phyloP scores from a whole-genome alignment of 23 red algal species.

The Gracilaria caudata region DNA sequence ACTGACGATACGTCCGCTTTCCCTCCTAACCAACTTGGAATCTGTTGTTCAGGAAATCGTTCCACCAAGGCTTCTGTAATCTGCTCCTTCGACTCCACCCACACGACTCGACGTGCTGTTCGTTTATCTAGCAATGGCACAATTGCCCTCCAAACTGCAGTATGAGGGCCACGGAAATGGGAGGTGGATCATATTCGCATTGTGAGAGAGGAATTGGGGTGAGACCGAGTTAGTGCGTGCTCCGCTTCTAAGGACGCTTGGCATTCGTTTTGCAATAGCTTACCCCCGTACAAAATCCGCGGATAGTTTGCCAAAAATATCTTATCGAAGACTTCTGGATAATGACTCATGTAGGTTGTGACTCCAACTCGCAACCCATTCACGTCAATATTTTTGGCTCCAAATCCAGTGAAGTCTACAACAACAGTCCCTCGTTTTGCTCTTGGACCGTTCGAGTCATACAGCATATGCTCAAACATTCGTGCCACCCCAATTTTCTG shows the following conservation, averaged over 20 bases:
- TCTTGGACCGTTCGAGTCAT: conserved; percentile 43
- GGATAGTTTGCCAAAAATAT: conserved; percentile 66
- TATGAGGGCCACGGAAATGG: background rate
- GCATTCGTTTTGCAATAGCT: background rate
- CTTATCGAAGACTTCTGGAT: conserved; percentile 45
- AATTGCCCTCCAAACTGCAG: conserved; percentile 45
- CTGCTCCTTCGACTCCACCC: background rate
- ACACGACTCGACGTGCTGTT: conserved; percentile 24
- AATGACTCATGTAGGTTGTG: conserved; percentile 44
- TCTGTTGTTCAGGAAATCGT: background rate
- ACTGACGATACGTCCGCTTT: background rate
- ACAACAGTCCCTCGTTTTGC: conserved; percentile 43
- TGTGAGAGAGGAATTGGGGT: background rate
- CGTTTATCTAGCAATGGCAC: conserved; percentile 43
- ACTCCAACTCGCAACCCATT: conserved; percentile 18
- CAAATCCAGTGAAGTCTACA: conserved; percentile 51
- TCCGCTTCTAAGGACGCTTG: too few relatives aligned
- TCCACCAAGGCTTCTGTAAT: conserved; percentile 9
- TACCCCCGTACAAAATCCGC: conserved; percentile 55
- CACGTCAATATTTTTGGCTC: conserved; percentile 33
- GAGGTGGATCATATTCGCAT: background rate
- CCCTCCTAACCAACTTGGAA: conserved; percentile 41
- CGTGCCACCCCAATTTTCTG: conserved; percentile 42
- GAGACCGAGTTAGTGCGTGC: background rate
- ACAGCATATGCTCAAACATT: conserved; percentile 64